Percentiles rank a stretch among this genome's conserved stretches.
phyloP scores from a whole-genome alignment of 129 eudicot species.

The Flaveria trinervia region DNA sequence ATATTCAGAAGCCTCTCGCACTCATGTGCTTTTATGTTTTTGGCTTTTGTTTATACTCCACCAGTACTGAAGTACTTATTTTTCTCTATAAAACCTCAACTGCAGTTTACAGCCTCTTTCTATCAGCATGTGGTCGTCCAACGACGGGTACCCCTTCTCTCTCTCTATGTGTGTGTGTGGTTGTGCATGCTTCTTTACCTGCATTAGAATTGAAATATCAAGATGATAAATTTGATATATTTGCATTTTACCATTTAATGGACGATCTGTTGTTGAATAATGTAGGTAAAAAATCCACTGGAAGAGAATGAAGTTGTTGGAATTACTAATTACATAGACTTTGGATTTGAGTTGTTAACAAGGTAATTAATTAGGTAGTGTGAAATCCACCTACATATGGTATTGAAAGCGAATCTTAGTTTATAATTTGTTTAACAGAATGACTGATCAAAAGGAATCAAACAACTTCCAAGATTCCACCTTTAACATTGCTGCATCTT shows the following conservation, averaged over 20 bases:
- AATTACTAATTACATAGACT: slow-evolving; percentile 85
- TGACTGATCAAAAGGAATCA: slow-evolving; percentile 50
- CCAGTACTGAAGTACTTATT: slow-evolving; percentile 14
- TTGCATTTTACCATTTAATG: not conserved
- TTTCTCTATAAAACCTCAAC: slow-evolving; percentile 8
- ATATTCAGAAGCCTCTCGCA: not conserved
- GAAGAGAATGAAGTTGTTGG: slow-evolving; percentile 80
- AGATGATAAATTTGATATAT: no score
- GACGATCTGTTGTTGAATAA: not conserved
- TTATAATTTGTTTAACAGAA: slow-evolving; percentile 35
- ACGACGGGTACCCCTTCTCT: slow-evolving; percentile 68
- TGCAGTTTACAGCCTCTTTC: slow-evolving; percentile 95
- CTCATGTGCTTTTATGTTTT: not conserved
- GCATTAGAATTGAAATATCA: no score
- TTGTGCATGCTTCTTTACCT: not conserved
- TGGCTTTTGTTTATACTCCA: slow-evolving; percentile 22
- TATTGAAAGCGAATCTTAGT: slow-evolving; percentile 12
- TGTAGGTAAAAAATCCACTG: slow-evolving; percentile 74
- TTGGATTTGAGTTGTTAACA: slow-evolving; percentile 80
- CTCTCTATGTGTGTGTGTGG: slow-evolving; percentile 4
- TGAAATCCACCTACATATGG: not conserved
- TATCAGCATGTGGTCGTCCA: slow-evolving; percentile 93
- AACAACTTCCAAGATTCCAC: slow-evolving; percentile 64
- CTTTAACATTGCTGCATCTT: slow-evolving; percentile 92
- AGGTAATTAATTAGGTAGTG: slow-evolving; percentile 47